Base-by-base conservation (phyloP, 140 eudicot genomes). In the Senecio squalidus region DNA sequence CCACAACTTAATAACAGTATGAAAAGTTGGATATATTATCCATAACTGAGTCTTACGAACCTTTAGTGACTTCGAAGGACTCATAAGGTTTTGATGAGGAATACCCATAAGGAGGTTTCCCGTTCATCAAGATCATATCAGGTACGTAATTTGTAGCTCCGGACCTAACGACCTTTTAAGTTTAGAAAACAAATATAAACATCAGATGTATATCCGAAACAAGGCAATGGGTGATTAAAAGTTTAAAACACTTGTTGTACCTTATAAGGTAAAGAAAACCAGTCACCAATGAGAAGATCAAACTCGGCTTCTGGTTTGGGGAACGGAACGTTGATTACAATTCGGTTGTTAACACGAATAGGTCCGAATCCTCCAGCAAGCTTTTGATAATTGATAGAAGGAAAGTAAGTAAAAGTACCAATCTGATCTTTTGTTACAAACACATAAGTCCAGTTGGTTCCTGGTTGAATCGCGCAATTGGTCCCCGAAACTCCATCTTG, bases 401-500 rank as follows among this genome's bases (percentile, higher is more conserved):
- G 95, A 55, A 82, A 86, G 48, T 86, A 86, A 9, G 71, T 74
- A 59, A 68, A 83, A 13, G 92, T 68, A 8, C 95, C 95, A 43
- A 86, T 82, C 60, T 86, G 95, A 59, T 86, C 95, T 70, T 86
- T 86, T 44, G 69, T 69, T 33, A 82, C 92, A 58, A 86, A 76
- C 1, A 70, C 82, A 52, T 82, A 80, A 39, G 88, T 80, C 92
- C 92, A 80, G 39, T 82, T 86, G 31, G 55, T 72, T 9, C 85
- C 79, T n/a, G 95, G 83, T 58, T 78, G 63, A 69, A 86, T 83
- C n/a, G 95, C 92, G 28, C 95, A 86, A 29, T 80, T 86, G 43
- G 92, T 86, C 29, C 95, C 92, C 1, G 86, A 77, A 13, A 86
- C 88, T 54, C 95, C 92, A 62, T 86, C 95, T 73, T 82, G 85